phyloP scores from a whole-genome alignment of 2,329 filamentous ascomycete species.

The Cylindrodendrum hubeiense region DNA sequence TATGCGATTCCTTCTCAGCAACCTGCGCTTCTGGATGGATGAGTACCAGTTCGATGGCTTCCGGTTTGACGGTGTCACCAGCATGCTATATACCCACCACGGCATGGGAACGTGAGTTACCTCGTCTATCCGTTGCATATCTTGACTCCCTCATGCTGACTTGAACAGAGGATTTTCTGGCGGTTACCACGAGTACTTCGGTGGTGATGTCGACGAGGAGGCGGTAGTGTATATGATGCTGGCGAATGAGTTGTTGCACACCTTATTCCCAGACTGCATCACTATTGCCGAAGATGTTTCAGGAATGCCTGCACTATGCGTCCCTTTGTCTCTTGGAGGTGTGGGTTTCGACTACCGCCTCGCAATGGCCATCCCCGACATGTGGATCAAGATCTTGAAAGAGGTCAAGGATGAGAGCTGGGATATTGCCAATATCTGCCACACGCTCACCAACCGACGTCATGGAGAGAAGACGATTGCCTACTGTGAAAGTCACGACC shows the following conservation, averaged over 20 bases:
- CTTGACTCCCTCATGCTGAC: constrained; percentile 19
- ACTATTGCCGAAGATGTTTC: constrained; percentile 98
- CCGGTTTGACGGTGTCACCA: constrained; percentile 97
- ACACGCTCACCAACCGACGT: constrained; percentile 90
- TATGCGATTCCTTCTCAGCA: constrained; percentile 93
- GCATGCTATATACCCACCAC: constrained; percentile 97
- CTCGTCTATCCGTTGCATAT: neutral
- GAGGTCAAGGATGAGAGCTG: constrained; percentile 92
- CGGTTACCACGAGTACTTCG: constrained; percentile 98
- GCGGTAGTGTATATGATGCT: constrained; percentile 95
- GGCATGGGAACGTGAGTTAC: constrained; percentile 90
- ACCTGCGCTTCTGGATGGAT: constrained; percentile 99
- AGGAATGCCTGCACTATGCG: constrained; percentile 96
- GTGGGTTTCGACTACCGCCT: constrained; percentile 98
- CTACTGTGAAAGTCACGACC: constrained; percentile 96
- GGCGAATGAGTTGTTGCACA: constrained; percentile 94
- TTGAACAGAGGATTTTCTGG: constrained; percentile 86
- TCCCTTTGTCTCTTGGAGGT: constrained; percentile 87
- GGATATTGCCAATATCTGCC: constrained; percentile 88
- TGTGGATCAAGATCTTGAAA: constrained; percentile 99
- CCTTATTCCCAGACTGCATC: constrained; percentile 87
- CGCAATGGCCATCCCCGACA: constrained; percentile 97
- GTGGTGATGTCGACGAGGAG: constrained; percentile 88
- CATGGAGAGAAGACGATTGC: constrained; percentile 99
- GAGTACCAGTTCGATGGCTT: constrained; percentile 98